Evolutionary conservation across 2,329 filamentous ascomycete species (phyloP), one percentile per base, ranked within the genome.

Genomic region (Colletotrichum euphorbiae): DNA sequence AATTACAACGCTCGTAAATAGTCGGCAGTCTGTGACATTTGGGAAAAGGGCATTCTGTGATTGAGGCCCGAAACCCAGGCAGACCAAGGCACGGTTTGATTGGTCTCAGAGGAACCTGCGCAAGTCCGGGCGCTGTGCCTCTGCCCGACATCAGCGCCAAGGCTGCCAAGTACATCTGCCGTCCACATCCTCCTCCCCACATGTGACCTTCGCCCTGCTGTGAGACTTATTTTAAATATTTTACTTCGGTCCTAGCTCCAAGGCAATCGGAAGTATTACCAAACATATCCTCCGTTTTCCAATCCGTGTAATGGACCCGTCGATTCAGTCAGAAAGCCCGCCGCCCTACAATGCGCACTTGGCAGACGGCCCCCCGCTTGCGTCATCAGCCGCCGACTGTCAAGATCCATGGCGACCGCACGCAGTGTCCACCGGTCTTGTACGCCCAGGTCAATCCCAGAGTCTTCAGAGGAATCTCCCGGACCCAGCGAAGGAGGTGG

Each of bases 301-400:
- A 28, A 28, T 7, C 7, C 28, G 28, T 28, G n/a, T 5, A 15
- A 52, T 4, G 3, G 17, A 19, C 3, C 21, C 24, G 1, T 13
- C n/a, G 19, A 3, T n/a, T n/a, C 19, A 12, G 24, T 3, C 7
- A 2, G 15, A 17, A 6, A 6, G 11, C 36, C 6, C 0, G 1
- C 56, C 21, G 1, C 31, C 62, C 7, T 19, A 19, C 1, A 38
- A 61, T 7, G 11, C 31, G 13, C 19, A 48, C 8, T 6, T 55
- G 7, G 33, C 12, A 2, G 45, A 59, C 6, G 38, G 36, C 4
- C 17, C 17, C 4, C 36, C 17, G 1, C 2, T 46, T 6, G 46
- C 31, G 19, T 21, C 55, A 40, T 40, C 38, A 1, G 46, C 46
- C 6, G 13, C 6, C 36, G 12, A 15, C 0, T 45, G 24, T 12